Evolutionary conservation across 331 rosid genomes (phyloP), one percentile per base, ranked within the genome.

Genomic region (Acacia pycnantha): DNA sequence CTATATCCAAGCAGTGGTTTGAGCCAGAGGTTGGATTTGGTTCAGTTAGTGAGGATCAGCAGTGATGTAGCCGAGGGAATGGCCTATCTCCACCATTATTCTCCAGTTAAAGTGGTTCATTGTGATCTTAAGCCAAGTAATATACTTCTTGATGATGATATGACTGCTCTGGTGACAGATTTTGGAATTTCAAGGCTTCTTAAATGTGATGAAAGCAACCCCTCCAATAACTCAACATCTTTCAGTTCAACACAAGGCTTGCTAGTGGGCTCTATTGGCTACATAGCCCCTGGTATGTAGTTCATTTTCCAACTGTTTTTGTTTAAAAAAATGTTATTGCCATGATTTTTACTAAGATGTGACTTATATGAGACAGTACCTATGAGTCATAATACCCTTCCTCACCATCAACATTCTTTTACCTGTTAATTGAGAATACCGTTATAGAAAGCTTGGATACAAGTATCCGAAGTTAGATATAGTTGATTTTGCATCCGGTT

Each of bases 101-200:
- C 97, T 41, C 99, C 94, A 0, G 86, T 90, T 64, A 86, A 86
- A 87, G 92, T 95, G 1, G 97, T 91, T 40, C 99, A 93, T 77
- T 93, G 98, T 78, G 99, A 95, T 87, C 94, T 95, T 48, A 95
- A 95, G 84, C 99, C 99, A 0, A 95, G 97, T 80, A 95, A 95
- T 73, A 93, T 95, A 84, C 92, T 95, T 65, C 97, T 95, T 54
- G 94, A 91, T 78, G 91, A 90, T 7, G 92, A 93, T 77, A 65
- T 95, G 83, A 93, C 96, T 4, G 99, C 99, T 74, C 74, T 95
- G 85, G 94, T 95, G 21, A 83, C 98, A 70, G 99, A 95, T 85
- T 95, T 95, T 86, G 99, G 99, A 50, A 95, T 95, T 84, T 64
- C 99, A 12, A 90, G 89, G 87, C 84, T 95, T 43, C 74, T 90